These are phyloP conservation scores for Sugiyamaella smithiae DNA, from an alignment of 805 yeast species.

Conservation along the genomic window DNA sequence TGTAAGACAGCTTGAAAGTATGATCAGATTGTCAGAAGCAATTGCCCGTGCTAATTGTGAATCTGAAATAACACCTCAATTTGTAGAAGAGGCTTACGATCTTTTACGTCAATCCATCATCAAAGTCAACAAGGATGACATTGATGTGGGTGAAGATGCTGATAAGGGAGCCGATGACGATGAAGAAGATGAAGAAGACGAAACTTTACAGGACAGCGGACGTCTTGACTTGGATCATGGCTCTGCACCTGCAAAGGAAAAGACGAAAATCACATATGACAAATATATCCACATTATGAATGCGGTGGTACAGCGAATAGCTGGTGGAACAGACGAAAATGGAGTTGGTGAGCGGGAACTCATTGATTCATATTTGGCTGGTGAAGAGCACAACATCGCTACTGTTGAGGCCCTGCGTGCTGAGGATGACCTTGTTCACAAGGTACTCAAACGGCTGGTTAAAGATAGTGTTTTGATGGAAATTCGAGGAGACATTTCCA, in stretches of 20 bases:
- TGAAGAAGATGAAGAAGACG: constrained; percentile 12
- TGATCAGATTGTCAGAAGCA: constrained; percentile 92
- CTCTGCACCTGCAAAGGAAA: constrained; percentile 31
- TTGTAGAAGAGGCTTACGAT: constrained; percentile 92
- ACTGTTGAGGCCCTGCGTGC: constrained; percentile 67
- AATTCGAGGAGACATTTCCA: constrained; percentile 44
- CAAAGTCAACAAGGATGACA: constrained; percentile 90
- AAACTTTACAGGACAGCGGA: constrained; percentile 8
- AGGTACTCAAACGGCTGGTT: constrained; percentile 78
- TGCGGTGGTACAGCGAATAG: constrained; percentile 61
- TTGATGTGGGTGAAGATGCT: constrained; percentile 65
- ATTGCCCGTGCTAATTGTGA: constrained; percentile 96
- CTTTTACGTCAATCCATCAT: constrained; percentile 86
- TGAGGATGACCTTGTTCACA: constrained; percentile 69
- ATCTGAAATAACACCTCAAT: constrained; percentile 74
- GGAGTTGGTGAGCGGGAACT: constrained; percentile 70
- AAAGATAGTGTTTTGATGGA: constrained; percentile 81
- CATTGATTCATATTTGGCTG: constrained; percentile 76
- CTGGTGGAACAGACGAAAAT: constrained; percentile 45
- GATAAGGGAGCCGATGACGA: constrained; percentile 31
- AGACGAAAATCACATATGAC: constrained; percentile 71
- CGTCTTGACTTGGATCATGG: constrained; percentile 12
- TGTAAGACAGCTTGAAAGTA: constrained; percentile 91
- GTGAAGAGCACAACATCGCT: constrained; percentile 65
- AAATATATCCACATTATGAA: constrained; percentile 84